These are phyloP conservation scores for Penicillium sp. DNA, from an alignment of 2,329 filamentous ascomycete species.

Conservation along the genomic window DNA sequence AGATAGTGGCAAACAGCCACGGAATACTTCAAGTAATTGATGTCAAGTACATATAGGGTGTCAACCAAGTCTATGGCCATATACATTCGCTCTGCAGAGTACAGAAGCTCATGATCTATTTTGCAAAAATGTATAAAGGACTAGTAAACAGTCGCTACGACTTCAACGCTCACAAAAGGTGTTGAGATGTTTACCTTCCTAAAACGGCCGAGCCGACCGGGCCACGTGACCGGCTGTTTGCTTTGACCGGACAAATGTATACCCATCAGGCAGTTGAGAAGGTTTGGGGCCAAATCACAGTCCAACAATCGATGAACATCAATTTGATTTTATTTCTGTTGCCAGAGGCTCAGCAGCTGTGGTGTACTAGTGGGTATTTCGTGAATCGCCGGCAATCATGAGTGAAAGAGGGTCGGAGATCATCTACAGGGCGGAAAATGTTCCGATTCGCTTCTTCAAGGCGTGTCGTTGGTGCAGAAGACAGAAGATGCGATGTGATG, in stretches of 20 bases:
- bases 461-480: conserved; percentile 38
- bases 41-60: too few species aligned
- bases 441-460: conserved; percentile 35
- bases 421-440: conserved; percentile 31
- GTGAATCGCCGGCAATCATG: conserved; percentile 16
- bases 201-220: background rate
- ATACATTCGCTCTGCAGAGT: too few species aligned
- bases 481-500: conserved; percentile 40
- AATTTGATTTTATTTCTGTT: background rate
- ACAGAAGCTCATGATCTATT: too few species aligned
- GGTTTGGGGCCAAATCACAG: background rate
- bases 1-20: too few species aligned
- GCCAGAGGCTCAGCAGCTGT: background rate
- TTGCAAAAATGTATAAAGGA: too few species aligned
- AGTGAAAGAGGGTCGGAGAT: conserved; percentile 31
- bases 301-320: background rate
- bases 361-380: background rate
- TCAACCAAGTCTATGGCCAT: too few species aligned
- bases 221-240: conserved; percentile 18
- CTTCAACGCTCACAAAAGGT: background rate
- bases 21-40: too few species aligned
- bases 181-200: background rate
- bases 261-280: background rate
- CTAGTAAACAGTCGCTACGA: too few species aligned
- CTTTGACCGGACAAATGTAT: conserved; percentile 1